Evolutionary conservation across 208 protist genomes (phyloP), one percentile per base, ranked within the genome.

Genomic region (Crithidia fasciculata): DNA sequence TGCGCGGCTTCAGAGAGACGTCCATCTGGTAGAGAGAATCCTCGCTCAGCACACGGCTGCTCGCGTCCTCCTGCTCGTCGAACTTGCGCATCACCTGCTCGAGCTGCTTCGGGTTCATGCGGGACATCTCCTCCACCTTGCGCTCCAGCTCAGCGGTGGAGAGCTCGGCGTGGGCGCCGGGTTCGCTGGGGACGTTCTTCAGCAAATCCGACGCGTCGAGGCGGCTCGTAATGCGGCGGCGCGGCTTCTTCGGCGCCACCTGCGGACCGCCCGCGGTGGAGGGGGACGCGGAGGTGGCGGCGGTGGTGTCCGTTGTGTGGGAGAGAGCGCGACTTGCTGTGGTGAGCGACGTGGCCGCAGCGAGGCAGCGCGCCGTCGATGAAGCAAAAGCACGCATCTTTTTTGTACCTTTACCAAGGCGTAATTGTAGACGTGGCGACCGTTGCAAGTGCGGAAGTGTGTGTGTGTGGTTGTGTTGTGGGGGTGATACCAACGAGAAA

Each of bases 21-120:
- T 97, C 93, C 90, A 97, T 95, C 76, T 97, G 93, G 61, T 95
- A 95, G 16, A 97, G 78, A 57, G 89, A 90, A 76, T 97, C 93
- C 64, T 95, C 87, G 59, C 69, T 78, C 18, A 97, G 87, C 57
- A 95, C 88, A 36, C 84, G 83, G 67, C 86, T 92, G 61, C 86
- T 90, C 64, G 82, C 86, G 39, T 92, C 75, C 76, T 95, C 87
- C 58, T 91, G 75, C 47, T 75, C 69, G 57, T 92, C 88, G 28
- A 94, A 79, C 63, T 84, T 77, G 43, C 67, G 49, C 67, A 89
- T 82, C 10, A 91, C 73, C 68, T 87, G 76, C 69, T 92, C 87
- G 12, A 96, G 81, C 74, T 96, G 75, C 74, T 83, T 74, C 15
- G 89, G 83, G 55, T 86, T 84, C 80, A 94, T 81, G 19, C 81